These are phyloP conservation scores for Magnolia sinica DNA, from an alignment of 164 flowering plant species.

Conservation along the genomic window DNA sequence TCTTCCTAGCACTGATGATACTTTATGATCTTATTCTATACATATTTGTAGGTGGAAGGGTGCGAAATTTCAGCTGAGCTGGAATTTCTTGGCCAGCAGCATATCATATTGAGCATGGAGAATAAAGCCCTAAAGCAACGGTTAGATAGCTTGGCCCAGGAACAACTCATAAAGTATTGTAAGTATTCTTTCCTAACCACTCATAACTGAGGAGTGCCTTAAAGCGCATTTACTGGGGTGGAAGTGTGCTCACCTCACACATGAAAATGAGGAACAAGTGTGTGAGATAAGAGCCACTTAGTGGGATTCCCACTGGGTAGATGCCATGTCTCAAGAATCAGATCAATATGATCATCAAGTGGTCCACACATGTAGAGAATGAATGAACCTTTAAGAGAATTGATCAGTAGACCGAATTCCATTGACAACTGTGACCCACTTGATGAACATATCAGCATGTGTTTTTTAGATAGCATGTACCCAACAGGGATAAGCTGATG, in stretches of 20 bases:
- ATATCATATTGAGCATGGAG: conserved; percentile 81
- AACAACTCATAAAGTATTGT: conserved; percentile 80
- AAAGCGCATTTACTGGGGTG: not conserved
- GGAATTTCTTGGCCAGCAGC: conserved; percentile 77
- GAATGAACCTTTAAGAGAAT: not conserved
- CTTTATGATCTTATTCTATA: conserved; percentile 1
- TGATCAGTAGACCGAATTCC: not conserved
- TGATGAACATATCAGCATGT: not conserved
- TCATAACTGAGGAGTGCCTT: too few species aligned
- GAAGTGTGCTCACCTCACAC: not conserved
- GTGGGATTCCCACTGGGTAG: not conserved
- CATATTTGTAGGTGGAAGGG: conserved; percentile 68
- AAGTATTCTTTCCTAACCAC: conserved; percentile 25
- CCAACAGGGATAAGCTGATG: too few species aligned
- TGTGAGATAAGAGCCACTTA: not conserved
- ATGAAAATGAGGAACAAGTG: not conserved
- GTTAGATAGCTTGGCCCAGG: conserved; percentile 75
- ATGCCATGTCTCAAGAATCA: not conserved
- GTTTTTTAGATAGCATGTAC: not conserved
- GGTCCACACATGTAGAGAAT: not conserved
- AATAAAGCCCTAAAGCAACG: conserved; percentile 93
- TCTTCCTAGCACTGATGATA: not conserved
- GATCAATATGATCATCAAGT: not conserved
- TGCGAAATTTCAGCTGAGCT: conserved; percentile 82
- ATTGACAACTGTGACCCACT: not conserved